Conservation (phyloP, 2,329 filamentous ascomycete species). For the Pestalotiopsis fici region DNA sequence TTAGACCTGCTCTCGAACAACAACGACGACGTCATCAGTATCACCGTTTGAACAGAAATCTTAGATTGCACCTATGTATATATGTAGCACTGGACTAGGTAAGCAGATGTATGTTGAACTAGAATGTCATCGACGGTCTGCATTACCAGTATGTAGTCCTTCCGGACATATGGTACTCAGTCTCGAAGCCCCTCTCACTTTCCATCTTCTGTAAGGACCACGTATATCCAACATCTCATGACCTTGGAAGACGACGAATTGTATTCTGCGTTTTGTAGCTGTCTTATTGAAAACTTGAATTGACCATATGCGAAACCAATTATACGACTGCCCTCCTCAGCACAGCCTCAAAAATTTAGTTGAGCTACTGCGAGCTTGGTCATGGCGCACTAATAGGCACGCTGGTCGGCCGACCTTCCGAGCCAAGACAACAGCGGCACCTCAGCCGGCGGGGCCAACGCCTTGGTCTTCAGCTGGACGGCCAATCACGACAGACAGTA, state of each 20-base stretch:
- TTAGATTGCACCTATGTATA: too few relatives aligned
- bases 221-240: background rate
- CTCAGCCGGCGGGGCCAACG: background rate
- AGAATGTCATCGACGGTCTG: too few relatives aligned
- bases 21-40: background rate
- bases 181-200: too few relatives aligned
- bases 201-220: background rate
- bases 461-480: background rate
- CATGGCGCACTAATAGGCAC: background rate
- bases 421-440: background rate
- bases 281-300: background rate
- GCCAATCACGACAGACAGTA: background rate
- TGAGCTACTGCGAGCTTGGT: background rate
- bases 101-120: too few relatives aligned
- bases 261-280: background rate
- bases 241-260: background rate
- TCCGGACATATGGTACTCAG: too few relatives aligned
- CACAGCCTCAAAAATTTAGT: background rate
- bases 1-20: background rate
- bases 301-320: background rate
- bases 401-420: background rate
- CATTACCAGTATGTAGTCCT: too few relatives aligned
- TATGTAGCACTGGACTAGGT: too few relatives aligned
- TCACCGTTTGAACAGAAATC: background rate
- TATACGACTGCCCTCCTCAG: background rate